Base-by-base conservation (phyloP, 1,284 basidiomycete species). In the Ganoderma resinaceum region DNA sequence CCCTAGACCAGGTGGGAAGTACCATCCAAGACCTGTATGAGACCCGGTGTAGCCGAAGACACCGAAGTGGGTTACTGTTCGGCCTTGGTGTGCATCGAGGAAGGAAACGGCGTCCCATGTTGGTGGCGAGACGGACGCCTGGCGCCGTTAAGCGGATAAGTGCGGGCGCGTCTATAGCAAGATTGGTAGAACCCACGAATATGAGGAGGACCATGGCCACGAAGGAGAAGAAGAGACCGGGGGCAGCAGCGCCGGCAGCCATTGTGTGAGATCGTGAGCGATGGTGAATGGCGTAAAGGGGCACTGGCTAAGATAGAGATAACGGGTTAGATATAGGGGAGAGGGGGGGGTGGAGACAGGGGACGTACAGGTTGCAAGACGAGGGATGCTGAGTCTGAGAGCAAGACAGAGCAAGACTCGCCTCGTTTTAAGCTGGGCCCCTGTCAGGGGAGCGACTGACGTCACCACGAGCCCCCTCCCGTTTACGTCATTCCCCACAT, bases 11-110 rank as follows among this genome's bases (percentile, higher is more conserved):
- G 74, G n/a, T 18, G 78, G 79, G 73, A 93, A 89, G 63, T 78
- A 70, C 76, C 91, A 93, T 38, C 91, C 91, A 66, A 93, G 78
- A 70, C 82, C 71, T 11, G 78, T 75, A 55, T 75, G 66, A 23
- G 86, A 87, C n/a, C 90, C 92, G 20, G 90, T 91, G 78, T 84
- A 89, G 2, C 94, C 94, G 77, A 94, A 94, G 33, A 92, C 87
- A 75, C 94, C 94, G 73, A 90, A 95, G 73, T 85, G 85, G 20
- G 85, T 80, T 40, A 75, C 74, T 2, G 68, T 60, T 3, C 75
- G 77, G 7, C 79, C 80, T 23, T 26, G 31, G 29, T 65, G 35
- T 7, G 78, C 76, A 4, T 80, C 82, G 29, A 95, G 85, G 83
- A 94, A 95, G 29, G 85, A 90, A 64, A 95, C 82, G 40, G 77